Evolutionary conservation across 106 monocot genomes (phyloP).

Genomic region (Dioscorea dumetorum): DNA sequence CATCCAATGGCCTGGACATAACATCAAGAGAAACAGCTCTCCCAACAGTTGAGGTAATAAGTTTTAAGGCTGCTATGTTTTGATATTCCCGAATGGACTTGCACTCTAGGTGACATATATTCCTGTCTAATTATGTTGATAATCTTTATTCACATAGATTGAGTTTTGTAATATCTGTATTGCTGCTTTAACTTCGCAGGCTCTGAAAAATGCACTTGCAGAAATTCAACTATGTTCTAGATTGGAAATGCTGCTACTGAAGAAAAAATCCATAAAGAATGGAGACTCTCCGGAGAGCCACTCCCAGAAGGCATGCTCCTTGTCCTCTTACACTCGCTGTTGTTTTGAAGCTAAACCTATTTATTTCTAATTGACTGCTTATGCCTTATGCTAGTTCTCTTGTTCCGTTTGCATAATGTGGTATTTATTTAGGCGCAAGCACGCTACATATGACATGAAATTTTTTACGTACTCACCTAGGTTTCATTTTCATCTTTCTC

Average conservation of each 20-base stretch:
- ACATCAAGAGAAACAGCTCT: conserved; percentile 3
- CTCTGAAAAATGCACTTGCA: conserved; percentile 44
- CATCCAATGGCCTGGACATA: neutral
- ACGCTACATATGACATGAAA: too few relatives aligned
- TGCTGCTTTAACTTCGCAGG: conserved; percentile 10
- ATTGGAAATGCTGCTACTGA: conserved; percentile 39
- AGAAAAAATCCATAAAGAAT: conserved; percentile 35
- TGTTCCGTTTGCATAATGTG: too few relatives aligned
- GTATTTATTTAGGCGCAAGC: too few relatives aligned
- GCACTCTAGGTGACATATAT: too few relatives aligned
- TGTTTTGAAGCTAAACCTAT: neutral
- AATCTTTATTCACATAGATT: too few relatives aligned
- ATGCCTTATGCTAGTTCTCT: too few relatives aligned
- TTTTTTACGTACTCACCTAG: too few relatives aligned
- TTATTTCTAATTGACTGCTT: neutral
- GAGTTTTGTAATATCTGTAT: too few relatives aligned
- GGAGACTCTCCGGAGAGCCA: conserved; percentile 37
- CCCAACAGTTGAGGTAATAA: conserved; percentile 17
- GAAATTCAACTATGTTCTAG: conserved; percentile 46
- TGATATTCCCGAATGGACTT: too few relatives aligned
- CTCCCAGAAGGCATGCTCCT: conserved; percentile 43
- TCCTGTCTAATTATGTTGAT: too few relatives aligned
- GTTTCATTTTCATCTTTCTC: too few relatives aligned
- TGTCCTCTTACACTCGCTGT: neutral
- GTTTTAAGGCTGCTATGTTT: too few relatives aligned